Percentiles rank a stretch among this genome's conserved stretches.
Conservation (phyloP, 2,329 filamentous ascomycete species). For the Grosmannia penicillata region DNA sequence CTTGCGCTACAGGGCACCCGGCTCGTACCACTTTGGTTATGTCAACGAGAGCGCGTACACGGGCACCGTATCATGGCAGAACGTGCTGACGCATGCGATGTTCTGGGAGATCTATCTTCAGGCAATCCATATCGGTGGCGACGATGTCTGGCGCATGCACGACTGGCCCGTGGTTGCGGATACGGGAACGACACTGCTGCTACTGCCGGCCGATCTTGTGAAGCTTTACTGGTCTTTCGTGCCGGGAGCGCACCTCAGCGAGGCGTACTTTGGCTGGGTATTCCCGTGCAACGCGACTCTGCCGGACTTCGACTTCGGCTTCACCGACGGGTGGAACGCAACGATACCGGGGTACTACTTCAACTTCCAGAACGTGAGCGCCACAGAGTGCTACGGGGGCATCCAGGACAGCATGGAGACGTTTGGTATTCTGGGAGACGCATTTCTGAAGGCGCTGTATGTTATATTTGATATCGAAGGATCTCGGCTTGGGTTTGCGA, state of each 20-base stretch:
- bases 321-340: conserved; percentile 28
- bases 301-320: conserved; percentile 35
- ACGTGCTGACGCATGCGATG: conserved; percentile 35
- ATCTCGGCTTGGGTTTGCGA: conserved; percentile 30
- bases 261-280: conserved; percentile 30
- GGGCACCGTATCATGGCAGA: conserved; percentile 26
- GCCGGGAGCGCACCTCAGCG: conserved; percentile 32
- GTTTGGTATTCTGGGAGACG: conserved; percentile 59
- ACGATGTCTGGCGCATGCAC: conserved; percentile 21
- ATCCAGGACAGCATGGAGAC: conserved; percentile 42
- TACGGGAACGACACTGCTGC: conserved; percentile 54
- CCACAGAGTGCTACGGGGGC: conserved; percentile 56
- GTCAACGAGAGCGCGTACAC: conserved; percentile 24
- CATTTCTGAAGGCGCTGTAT: conserved; percentile 66
- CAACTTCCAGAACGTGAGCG: conserved; percentile 30
- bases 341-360: conserved; percentile 36
- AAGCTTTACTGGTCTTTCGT: conserved; percentile 45
- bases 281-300: conserved; percentile 35
- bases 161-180: conserved; percentile 43
- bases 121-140: conserved; percentile 19
- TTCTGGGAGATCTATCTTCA: conserved; percentile 25
- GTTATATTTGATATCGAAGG: conserved; percentile 50
- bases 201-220: conserved; percentile 41
- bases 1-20: conserved; percentile 29
- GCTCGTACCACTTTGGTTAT: conserved; percentile 36